Evolutionary conservation across 495 filamentous ascomycete genomes (phyloP), one percentile per base, ranked within the genome.

Genomic region (Aspergillus funiculosus): DNA sequence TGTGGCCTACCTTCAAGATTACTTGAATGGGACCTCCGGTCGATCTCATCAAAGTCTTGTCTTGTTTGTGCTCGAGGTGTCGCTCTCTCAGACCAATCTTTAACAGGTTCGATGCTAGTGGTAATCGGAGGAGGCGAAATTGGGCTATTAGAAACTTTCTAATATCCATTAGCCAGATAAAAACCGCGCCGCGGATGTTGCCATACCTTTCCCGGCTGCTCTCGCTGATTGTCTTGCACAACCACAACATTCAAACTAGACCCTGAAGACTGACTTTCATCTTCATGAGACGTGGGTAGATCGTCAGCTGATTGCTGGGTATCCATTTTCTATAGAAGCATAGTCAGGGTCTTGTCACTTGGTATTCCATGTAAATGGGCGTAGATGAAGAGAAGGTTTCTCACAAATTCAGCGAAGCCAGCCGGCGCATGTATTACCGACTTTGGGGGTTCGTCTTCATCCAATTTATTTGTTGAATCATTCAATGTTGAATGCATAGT

Each of bases 401-500:
- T 68, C 56, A 91, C 86, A 76, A 90, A 90, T 43, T 76, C 74
- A 38, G 77, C 74, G 65, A 89, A 94, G 28, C 82, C 85, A 52
- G 83, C 66, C 3, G 89, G 89, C 15, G 85, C 87, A 68, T 94
- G 88, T 54, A 95, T 94, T 37, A 92, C 89, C 2, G 89, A 94
- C 46, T 83, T 73, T 17, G 86, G 78, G 40, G 71, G 67, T 49
- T 81, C 77, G 42, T 91, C 87, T 45, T 90, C 83, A 48, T 81
- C 78, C 27, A 74, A 68, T 17, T 74, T 71, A 44, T 69, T 66
- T 54, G 73, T 73, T 46, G 73, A 58, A 17, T 56, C 58, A 32
- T 74, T 63, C 21, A 76, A 73, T 42, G 73, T 61, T 9, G 81
- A 63, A 43, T 77, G 75, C n/a, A 78, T 76, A 45, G 72, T 81